A percentile compares a stretch with the other conserved stretches of the same genome.
phyloP scores from a whole-genome alignment of 768 basidiomycete species.

The Lentinus brumalis region DNA sequence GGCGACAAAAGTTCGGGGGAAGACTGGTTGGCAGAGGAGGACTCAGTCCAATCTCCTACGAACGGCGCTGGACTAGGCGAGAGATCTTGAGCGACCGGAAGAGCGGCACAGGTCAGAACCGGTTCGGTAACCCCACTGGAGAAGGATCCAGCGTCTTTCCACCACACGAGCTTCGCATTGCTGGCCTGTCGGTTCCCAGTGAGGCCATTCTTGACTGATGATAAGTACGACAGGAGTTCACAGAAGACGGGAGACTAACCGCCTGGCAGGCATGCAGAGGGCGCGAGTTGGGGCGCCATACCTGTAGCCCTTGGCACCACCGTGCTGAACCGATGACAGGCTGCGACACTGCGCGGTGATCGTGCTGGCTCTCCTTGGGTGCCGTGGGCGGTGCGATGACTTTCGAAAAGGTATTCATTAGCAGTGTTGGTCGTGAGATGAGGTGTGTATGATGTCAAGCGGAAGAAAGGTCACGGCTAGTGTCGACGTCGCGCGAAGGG shows the following conservation, averaged over 20 bases:
- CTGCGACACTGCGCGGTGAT: background rate
- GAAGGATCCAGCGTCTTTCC: no score
- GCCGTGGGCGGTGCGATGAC: constrained; percentile 8
- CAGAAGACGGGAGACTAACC: no score
- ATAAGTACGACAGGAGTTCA: no score
- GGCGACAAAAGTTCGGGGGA: background rate
- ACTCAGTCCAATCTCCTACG: constrained; percentile 2
- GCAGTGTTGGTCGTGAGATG: background rate
- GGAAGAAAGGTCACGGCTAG: background rate
- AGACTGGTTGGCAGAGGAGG: background rate
- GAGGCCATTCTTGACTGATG: no score
- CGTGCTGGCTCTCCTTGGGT: background rate
- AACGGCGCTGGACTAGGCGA: background rate
- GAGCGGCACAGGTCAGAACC: no score
- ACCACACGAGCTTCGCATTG: no score
- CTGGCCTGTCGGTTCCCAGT: no score
- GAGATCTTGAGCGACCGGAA: background rate
- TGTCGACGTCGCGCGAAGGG: background rate
- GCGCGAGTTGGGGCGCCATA: background rate
- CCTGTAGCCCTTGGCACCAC: background rate
- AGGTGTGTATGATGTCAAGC: background rate
- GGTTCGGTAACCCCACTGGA: no score
- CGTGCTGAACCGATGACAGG: background rate
- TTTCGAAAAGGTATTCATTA: constrained; percentile 10
- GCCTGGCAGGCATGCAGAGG: no score